Base-by-base conservation (phyloP, 352 stramenopile genomes). In the Phytophthora litchii region DNA sequence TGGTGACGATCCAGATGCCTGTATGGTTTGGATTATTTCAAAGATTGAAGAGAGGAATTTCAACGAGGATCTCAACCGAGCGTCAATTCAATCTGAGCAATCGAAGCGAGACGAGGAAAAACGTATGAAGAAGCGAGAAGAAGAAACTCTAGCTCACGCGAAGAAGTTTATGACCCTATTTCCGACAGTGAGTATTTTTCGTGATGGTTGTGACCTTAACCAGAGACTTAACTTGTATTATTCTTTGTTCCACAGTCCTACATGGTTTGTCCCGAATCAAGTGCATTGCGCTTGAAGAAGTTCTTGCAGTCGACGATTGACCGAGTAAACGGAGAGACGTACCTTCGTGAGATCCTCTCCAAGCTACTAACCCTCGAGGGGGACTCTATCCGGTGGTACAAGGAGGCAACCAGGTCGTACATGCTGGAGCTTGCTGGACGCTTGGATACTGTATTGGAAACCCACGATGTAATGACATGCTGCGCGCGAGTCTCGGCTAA, bases 21-120 rank as follows among this genome's bases (percentile, higher is more conserved):
- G 83, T 49, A 92, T 94, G 81, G 1, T 91, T 36, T 94, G 83
- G 83, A 89, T 92, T 49, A 73, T 91, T 37, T 79, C 78, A n/a
- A 76, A 81, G 43, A 54, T 89, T 11, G 85, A 92, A 47, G 85
- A 94, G 53, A 64, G 72, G 47, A 67, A 90, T 49, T 94, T 90
- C 41, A 72, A 67, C 14, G 66, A 77, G 14, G 80, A 94, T 19
- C 40, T 94, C 11, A 91, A 92, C 53, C 63, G 68, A 44, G 85
- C 85, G 25, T 92, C 83, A 11, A 92, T 92, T 54, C 64, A 84
- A 61, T 94, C 85, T 1, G 85, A 94, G 51, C 61, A 84, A 21
- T 76, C 83, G 31, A 88, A 83, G 59, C 83, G 68, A 3, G 61
- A 74, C 14, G 85, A 94, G 43, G 83, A 82, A 55, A 63, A 79